A percentile compares a stretch with the other conserved stretches of the same genome.
Conservation (phyloP, 1,284 basidiomycete species). For the Ustilago bromivora region DNA sequence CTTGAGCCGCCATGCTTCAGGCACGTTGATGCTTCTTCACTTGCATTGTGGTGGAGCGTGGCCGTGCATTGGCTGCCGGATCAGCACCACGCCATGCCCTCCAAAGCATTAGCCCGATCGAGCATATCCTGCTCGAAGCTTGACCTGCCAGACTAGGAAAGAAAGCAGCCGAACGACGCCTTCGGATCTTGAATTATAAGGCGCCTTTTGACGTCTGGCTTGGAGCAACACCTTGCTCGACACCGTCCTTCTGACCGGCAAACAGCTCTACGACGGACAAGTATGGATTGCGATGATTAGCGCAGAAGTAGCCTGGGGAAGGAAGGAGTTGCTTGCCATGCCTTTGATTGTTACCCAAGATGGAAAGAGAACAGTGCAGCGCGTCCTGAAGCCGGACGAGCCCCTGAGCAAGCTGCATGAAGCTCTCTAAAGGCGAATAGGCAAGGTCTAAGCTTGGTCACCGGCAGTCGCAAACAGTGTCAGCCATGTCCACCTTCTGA, state of each 20-base stretch:
- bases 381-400: conserved; percentile 8
- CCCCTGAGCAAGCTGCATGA: conserved; percentile 37
- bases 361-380: neutral
- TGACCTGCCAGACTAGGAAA: neutral
- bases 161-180: neutral
- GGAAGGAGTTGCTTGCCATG: neutral
- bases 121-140: neutral
- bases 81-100: neutral
- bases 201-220: conserved; percentile 6
- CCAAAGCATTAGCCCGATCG: neutral
- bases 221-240: neutral
- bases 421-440: conserved; percentile 17
- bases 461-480: neutral
- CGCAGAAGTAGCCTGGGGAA: neutral
- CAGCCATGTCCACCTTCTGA: neutral
- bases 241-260: neutral
- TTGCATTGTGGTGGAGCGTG: neutral
- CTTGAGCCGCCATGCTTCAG: neutral
- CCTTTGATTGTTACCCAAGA: neutral
- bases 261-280: neutral
- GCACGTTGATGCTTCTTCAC: neutral
- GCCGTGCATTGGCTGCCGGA: neutral
- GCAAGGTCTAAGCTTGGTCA: conserved; percentile 17
- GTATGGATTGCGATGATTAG: neutral
- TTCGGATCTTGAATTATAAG: conserved; percentile 11